Base-by-base conservation (phyloP, 2,329 filamentous ascomycete species). In the Colletotrichum agaves region DNA sequence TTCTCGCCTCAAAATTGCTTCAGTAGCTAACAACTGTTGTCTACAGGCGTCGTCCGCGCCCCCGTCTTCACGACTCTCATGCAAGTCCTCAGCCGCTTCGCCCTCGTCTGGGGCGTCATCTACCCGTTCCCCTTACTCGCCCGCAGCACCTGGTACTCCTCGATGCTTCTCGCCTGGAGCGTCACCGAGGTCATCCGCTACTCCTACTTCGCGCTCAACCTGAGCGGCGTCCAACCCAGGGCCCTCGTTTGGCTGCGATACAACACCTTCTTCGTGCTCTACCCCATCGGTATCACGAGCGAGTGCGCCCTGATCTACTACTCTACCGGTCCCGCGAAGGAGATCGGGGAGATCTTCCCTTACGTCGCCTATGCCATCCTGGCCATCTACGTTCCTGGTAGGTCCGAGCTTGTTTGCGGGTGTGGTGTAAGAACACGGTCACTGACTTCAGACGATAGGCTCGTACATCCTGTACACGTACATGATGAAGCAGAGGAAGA, bases 181-280 rank as follows among this genome's bases (percentile, higher is more conserved):
- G 79, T 93, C 67, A 98, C 96, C 69, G 96, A 99, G 82, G 92
- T 97, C 60, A 91, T 98, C 74, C 91, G 96, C 61, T 99, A 99
- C 85, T 87, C 88, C 53, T 99, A 93, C 85, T 98, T 98, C 78
- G 91, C 92, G 39, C 85, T 94, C 74, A 89, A 88, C 73, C 86
- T 96, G 35, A 81, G 84, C 70, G 85, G 87, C 31, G 76, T 80
- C 67, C 87, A 91, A 33, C 93, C 94, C 0, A 77, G 74, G 0
- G 82, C 85, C 67, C 85, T 97, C 76, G 89, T 88, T 41, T 97
- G 93, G 92, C 82, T 97, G 79, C 86, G 94, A 73, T 94, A 98
- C 81, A 97, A 97, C 79, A 94, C 93, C 7, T 99, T 99, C 81
- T 93, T 93, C 74, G 82, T 98, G 41, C 87, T 99, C 21, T 99